Conservation (phyloP, 106 monocot species). For the Allium fistulosum region DNA sequence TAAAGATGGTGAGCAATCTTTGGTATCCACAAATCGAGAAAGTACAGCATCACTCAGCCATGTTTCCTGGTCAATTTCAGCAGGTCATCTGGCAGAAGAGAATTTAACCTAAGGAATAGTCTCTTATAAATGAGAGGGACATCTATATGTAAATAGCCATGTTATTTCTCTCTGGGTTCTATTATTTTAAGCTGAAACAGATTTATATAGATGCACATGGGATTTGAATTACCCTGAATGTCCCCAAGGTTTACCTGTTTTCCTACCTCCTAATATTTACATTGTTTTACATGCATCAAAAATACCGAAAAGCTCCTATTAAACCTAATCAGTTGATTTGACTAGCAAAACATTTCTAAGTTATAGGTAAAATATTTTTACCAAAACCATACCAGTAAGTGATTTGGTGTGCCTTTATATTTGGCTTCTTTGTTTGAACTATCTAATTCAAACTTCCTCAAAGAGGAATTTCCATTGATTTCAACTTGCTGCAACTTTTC, state of each 20-base stretch:
- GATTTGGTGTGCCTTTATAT: slow-evolving; percentile 25
- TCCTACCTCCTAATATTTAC: too few relatives aligned
- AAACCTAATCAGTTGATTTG: too few relatives aligned
- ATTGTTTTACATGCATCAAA: too few relatives aligned
- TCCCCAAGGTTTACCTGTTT: too few relatives aligned
- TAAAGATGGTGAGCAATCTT: slow-evolving; percentile 72
- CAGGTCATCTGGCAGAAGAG: slow-evolving; percentile 73
- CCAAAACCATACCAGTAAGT: slow-evolving; percentile 45
- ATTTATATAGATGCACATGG: background rate
- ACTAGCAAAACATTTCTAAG: background rate
- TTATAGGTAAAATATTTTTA: too few relatives aligned
- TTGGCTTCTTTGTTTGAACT: slow-evolving; percentile 28
- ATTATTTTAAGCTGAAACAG: background rate
- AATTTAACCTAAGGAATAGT: slow-evolving; percentile 51
- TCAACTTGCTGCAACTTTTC: slow-evolving; percentile 63
- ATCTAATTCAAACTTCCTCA: slow-evolving; percentile 19
- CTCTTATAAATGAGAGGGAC: slow-evolving; percentile 13
- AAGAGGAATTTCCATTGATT: slow-evolving; percentile 29
- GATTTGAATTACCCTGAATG: too few relatives aligned
- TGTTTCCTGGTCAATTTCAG: slow-evolving; percentile 91
- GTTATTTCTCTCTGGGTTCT: background rate
- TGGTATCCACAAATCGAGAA: slow-evolving; percentile 69
- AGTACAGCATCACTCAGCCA: slow-evolving; percentile 90
- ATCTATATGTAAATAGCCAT: background rate
- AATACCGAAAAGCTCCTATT: too few relatives aligned